Evolutionary conservation across 768 basidiomycete species (phyloP), one percentile per base, ranked within the genome.

Genomic region (Coprinellus micaceus): DNA sequence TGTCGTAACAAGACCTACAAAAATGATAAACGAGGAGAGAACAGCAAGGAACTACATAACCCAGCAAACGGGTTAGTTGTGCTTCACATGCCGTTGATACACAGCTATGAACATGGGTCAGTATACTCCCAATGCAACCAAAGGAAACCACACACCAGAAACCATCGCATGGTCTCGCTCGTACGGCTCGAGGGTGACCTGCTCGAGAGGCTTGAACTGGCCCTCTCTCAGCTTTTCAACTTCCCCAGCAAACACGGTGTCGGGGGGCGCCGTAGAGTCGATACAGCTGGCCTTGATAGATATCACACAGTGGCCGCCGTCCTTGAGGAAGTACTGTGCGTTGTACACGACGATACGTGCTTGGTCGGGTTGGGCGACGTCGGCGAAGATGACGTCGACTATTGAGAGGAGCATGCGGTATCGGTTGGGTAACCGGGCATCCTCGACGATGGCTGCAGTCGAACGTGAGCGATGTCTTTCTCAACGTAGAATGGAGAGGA

Each of bases 201-300:
- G 96, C 69, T 98, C 94, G 48, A 94, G 77, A 13, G 97, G 94
- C 77, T 94, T 98, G 76, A 99, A 86, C 63, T 84, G 86, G 66
- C 77, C 79, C 46, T 80, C 78, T 69, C 88, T 85, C 66, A 98
- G 77, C 60, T 75, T 81, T 69, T 93, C 83, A 40, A 98, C 89
- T 73, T 98, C 93, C 36, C 80, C 74, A 1, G 92, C 88, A 64
- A 98, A 99, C 46, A 98, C 88, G 24, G 85, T 86, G 60, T 93
- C 91, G 10, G 97, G 85, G 2, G 92, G 84, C 2, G 82, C 82
- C n/a, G 95, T 98, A 41, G 94, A 98, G 73, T 99, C 97, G 70
- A 99, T 89, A 79, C 97, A 99, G 65, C 90, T 94, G 28, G 97
- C 97, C 78, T 99, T 99, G 82, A 99, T 97, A 53, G 96, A 98